phyloP scores from a whole-genome alignment of 805 yeast species.

The Barnettozyma vustinii region DNA sequence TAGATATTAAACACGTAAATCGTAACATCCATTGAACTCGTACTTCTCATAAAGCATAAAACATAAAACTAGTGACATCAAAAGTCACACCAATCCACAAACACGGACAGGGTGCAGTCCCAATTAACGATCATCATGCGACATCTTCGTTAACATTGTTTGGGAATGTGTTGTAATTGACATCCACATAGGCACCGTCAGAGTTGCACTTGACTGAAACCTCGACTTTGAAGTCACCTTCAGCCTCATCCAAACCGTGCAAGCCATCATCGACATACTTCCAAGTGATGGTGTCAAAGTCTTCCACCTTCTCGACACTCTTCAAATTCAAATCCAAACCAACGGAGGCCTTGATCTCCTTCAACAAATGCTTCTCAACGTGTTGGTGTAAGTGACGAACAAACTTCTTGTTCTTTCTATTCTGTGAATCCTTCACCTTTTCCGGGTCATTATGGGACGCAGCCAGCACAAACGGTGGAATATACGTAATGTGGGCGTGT shows the following conservation, averaged over 20 bases:
- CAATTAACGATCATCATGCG: neutral
- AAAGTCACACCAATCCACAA: neutral
- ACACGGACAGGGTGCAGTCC: neutral
- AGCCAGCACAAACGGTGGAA: conserved; percentile 68
- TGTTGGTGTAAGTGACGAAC: conserved; percentile 73
- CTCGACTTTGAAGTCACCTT: conserved; percentile 59
- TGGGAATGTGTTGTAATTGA: conserved; percentile 53
- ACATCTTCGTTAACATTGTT: neutral
- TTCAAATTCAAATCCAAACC: conserved; percentile 51
- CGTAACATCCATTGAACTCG: neutral
- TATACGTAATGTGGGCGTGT: conserved; percentile 60
- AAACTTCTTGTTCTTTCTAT: conserved; percentile 66
- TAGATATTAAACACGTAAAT: neutral
- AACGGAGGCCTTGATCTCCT: conserved; percentile 58
- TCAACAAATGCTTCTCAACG: conserved; percentile 61
- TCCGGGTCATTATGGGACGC: conserved; percentile 67
- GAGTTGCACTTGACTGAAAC: conserved; percentile 63
- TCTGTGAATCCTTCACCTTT: conserved; percentile 65
- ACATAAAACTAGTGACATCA: neutral
- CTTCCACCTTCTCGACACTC: conserved; percentile 41
- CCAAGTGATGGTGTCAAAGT: conserved; percentile 52
- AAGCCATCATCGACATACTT: conserved; percentile 52
- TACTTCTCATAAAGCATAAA: neutral
- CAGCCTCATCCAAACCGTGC: conserved; percentile 33
- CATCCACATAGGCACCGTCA: conserved; percentile 60